Base-by-base conservation (phyloP, 2,329 filamentous ascomycete genomes). In the Huntiella moniliformis region DNA sequence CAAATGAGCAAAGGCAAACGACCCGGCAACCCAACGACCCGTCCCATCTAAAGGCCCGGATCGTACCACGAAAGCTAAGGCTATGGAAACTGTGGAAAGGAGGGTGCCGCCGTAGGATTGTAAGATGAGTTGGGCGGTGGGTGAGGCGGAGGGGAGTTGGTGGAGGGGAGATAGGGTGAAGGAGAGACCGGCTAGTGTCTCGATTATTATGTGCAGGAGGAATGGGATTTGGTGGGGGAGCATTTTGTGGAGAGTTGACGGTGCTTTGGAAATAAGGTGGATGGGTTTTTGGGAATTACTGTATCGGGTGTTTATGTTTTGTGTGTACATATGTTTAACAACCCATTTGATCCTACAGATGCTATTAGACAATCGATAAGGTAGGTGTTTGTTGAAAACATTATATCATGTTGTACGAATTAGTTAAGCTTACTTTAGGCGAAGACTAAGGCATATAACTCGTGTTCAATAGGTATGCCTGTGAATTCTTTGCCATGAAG, bases 91-190 rank as follows among this genome's bases (percentile, higher is more conserved):
- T 15, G 62, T 65, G 4, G 63, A 59, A 11, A 67, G 53, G 3
- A 73, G 57, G 11, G 70, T 58, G 10, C 65, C 68, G 38, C 67
- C 68, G 10, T 70, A 62, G 47, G 63, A 67, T 41, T 63, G 60
- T 10, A 70, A 54, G 31, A 72, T 56, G 34, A 71, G 62, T 3
- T 53, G 54, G 4, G 64, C 60, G 13, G 64, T 61, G 2, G 54
- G 52, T 4, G 61, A 55, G n/a, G 66, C 61, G 6, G 54, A 56
- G 6, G 61, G 56, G 7, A 71, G 58, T 49, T 73, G 68, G 5
- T 55, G 54, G 15, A 58, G 53, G 1, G 67, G 66, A 1, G 47
- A 49, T 35, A 65, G 53, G 46, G 68, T 60, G 56, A 71, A 72
- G n/a, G 63, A 62, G 4, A 63, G 51, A 11, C 64, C 64, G 3